Base-by-base conservation (phyloP, 768 basidiomycete species). In the Guyanaporus albipodus region DNA sequence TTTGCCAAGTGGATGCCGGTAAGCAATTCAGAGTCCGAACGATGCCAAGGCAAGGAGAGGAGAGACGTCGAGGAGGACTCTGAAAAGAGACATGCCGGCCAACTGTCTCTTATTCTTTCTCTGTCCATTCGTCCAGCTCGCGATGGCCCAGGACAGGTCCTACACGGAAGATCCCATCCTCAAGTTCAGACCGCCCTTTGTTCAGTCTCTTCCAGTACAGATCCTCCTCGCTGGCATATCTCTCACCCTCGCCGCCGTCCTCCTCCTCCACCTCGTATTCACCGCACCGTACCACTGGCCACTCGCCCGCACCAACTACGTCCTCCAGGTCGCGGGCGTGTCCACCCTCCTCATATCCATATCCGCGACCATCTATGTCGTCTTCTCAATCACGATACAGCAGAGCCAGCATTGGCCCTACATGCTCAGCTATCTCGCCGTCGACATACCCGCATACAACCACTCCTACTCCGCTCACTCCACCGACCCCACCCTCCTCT, bases 211-310 rank as follows among this genome's bases (percentile, higher is more conserved):
- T 14, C 93, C 95, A 2, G 79, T 95, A 0, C 96, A 99, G 60
- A 80, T 97, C 41, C 76, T 96, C 49, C 70, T 95, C 42, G 84
- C 82, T 1, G 91, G 91, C 37, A 78, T 96, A 52, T 80, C 91
- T 6, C 70, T 95, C 52, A 89, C 95, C 9, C 80, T 98, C 50
- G 79, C 88, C 36, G 73, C 77, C 36, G 85, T 95, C 17, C 83
- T 99, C 34, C 75, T 96, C 57, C 82, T 96, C 46, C 93, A 98
- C 56, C 83, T 99, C 54, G 66, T 92, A 49, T 96, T 99, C 70
- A 97, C 96, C 5, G 87, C 86, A 0, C 91, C 95, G 62, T 97
- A 95, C 54, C 96, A 99, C 66, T 90, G 87, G 78, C 91, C 92
- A 1, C 83, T 99, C 32, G 91, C 93, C 0, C 87, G 85, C 6